Base-by-base conservation (phyloP, 73 alveolate genomes). In the Paramecium sexaurelia region DNA sequence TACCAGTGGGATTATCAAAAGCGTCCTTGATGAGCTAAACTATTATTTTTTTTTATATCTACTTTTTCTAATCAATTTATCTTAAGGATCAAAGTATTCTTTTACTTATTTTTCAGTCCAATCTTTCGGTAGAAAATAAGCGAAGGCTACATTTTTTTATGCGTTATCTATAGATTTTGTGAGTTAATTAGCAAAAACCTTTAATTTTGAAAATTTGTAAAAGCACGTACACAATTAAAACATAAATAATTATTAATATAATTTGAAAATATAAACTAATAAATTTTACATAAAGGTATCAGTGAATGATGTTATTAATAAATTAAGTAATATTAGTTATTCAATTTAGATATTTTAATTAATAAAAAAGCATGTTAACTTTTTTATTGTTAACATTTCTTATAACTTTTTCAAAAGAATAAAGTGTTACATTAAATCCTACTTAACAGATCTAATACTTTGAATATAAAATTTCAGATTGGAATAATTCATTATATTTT, bases 91-190 rank as follows among this genome's bases (percentile, higher is more conserved):
- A 22, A 73, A 39, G 19, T 33, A 73, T 36, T 73, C 57, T 73
- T 73, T 33, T 73, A 73, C 43, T 73, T 73, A 27, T 19, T 73
- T 73, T 36, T 73, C 87, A 73, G 17, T 19, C 87, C 87, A 73
- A 15, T 73, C 66, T 17, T 39, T 33, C 2, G 87, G 87, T 11
- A 73, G 43, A 36, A 36, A 33, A 33, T 39, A 19, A 0, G 87
- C 87, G 11, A 27, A 73, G 8, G 87, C 87, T 15, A 73, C 83
- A 61, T 61, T 61, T 29, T 61, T 61, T 61, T 61, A n/a, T 7
- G 83, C 43, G 26, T 61, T 61, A 11, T 61, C 83, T 11, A 61
- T 61, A 2, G 83, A 61, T 61, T 61, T 61, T 29, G 83, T 32
- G 5, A 61, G 43, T 61, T 61, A 24, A 29, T 26, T 61, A 11